phyloP scores from a whole-genome alignment of 768 basidiomycete species.

The Suillus decipiens region DNA sequence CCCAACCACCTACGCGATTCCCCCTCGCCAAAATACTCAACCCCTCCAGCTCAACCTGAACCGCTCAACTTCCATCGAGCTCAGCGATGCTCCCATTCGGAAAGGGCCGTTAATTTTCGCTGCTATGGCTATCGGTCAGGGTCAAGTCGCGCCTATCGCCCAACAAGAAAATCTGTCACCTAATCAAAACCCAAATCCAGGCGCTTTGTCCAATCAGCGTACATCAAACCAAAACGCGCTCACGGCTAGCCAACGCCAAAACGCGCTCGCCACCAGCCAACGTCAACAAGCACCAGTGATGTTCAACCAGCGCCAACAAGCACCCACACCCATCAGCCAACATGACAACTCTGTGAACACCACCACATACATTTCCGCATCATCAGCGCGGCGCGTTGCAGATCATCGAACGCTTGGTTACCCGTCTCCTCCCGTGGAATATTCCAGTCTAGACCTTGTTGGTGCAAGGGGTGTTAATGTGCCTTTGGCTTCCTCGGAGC shows the following conservation, averaged over 20 bases:
- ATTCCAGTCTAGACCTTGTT: conserved; percentile 4
- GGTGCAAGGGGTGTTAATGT: background rate
- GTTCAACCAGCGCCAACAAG: background rate
- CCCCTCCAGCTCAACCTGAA: background rate
- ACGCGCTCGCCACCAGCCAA: background rate
- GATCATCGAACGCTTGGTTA: conserved; percentile 14
- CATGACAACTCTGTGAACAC: conserved; percentile 15
- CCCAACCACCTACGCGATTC: conserved; percentile 22
- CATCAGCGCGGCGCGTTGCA: conserved; percentile 6
- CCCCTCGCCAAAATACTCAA: conserved; percentile 9
- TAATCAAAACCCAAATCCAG: background rate
- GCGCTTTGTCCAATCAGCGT: background rate
- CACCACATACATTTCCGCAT: conserved; percentile 16
- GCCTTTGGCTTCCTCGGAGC: background rate
- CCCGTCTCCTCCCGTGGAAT: conserved; percentile 32
- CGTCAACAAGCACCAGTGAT: background rate
- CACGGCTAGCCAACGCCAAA: background rate
- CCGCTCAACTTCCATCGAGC: conserved; percentile 11
- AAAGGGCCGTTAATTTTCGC: conserved; percentile 67
- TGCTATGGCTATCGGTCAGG: conserved; percentile 42
- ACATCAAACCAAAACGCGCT: background rate
- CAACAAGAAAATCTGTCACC: background rate
- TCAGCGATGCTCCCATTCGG: conserved; percentile 26
- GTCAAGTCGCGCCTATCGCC: background rate
- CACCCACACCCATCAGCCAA: conserved; percentile 24